These are phyloP conservation scores for Tricholoma bakamatsutake DNA, from an alignment of 768 basidiomycete genomes.

Conservation along the genomic window DNA sequence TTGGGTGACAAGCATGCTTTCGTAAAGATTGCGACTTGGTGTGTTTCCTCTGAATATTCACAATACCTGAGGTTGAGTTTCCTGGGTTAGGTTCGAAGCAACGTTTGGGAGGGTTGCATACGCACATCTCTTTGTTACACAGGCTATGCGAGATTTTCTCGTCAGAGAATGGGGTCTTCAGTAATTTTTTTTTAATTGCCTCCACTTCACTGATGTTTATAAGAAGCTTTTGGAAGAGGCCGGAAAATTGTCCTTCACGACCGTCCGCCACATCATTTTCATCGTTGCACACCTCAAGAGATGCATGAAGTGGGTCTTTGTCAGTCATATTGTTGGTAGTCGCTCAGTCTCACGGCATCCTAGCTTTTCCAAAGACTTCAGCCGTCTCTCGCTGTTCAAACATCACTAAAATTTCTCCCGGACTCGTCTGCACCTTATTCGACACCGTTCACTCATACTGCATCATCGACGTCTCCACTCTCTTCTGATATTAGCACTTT, in stretches of 20 bases:
- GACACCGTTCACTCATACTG: slow-evolving; percentile 53
- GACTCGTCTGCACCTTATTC: slow-evolving; percentile 46
- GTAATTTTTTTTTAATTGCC: slow-evolving; percentile 38
- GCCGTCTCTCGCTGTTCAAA: slow-evolving; percentile 25
- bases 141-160: slow-evolving; percentile 75
- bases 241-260: slow-evolving; percentile 79
- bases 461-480: slow-evolving; percentile 19
- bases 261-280: slow-evolving; percentile 84
- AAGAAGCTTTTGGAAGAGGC: slow-evolving; percentile 45
- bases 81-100: slow-evolving; percentile 63
- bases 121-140: slow-evolving; percentile 91
- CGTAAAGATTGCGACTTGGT: slow-evolving; percentile 76
- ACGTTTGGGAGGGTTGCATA: slow-evolving; percentile 77
- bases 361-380: slow-evolving; percentile 50
- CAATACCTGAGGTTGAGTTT: not conserved
- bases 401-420: slow-evolving; percentile 48
- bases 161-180: slow-evolving; percentile 67
- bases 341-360: not conserved
- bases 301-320: slow-evolving; percentile 59
- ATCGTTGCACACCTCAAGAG: slow-evolving; percentile 60
- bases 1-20: slow-evolving; percentile 64
- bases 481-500: not conserved
- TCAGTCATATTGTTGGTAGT: not conserved
- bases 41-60: slow-evolving; percentile 4
- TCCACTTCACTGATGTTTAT: not conserved